Evolutionary conservation across 2,329 filamentous ascomycete genomes (phyloP).

Genomic region (Phialocephala subalpina): DNA sequence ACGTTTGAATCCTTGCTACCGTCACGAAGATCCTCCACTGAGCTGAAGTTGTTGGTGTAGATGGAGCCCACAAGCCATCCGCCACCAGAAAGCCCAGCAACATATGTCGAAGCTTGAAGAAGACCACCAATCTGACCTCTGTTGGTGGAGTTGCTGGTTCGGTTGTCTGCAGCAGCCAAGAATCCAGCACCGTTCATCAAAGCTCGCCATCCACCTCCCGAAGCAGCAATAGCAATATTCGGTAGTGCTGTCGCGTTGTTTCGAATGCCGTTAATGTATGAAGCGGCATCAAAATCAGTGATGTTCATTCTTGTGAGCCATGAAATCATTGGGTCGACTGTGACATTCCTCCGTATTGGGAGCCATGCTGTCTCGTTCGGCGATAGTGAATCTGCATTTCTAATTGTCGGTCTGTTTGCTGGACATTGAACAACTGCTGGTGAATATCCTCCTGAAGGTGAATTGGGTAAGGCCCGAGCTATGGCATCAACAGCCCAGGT

Average conservation of each 20-base stretch:
- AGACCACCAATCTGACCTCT: slow-evolving; percentile 79
- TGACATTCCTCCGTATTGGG: slow-evolving; percentile 72
- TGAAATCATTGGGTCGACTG: slow-evolving; percentile 76
- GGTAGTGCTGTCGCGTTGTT: slow-evolving; percentile 65
- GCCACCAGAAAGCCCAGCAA: slow-evolving; percentile 83
- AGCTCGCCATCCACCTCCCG: slow-evolving; percentile 88
- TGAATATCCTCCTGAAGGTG: slow-evolving; percentile 70
- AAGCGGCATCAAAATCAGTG: slow-evolving; percentile 75
- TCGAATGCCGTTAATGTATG: slow-evolving; percentile 70
- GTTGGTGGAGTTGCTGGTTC: slow-evolving; percentile 68
- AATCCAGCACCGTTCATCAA: slow-evolving; percentile 84
- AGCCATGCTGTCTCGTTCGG: slow-evolving; percentile 79
- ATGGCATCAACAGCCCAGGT: slow-evolving; percentile 36
- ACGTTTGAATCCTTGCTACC: slow-evolving; percentile 52
- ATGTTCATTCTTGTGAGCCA: slow-evolving; percentile 79
- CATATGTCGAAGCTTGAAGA: slow-evolving; percentile 81
- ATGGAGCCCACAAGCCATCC: slow-evolving; percentile 87
- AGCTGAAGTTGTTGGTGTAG: slow-evolving; percentile 80
- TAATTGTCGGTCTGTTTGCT: slow-evolving; percentile 70
- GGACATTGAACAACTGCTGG: slow-evolving; percentile 76
- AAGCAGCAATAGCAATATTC: slow-evolving; percentile 79
- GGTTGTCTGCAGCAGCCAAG: slow-evolving; percentile 79
- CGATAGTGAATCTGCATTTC: slow-evolving; percentile 69
- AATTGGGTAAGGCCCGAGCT: slow-evolving; percentile 43
- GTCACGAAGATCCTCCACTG: slow-evolving; percentile 64